Conservation (phyloP, 2,329 filamentous ascomycete species). For the Phaeosphaeriaceae sp. region DNA sequence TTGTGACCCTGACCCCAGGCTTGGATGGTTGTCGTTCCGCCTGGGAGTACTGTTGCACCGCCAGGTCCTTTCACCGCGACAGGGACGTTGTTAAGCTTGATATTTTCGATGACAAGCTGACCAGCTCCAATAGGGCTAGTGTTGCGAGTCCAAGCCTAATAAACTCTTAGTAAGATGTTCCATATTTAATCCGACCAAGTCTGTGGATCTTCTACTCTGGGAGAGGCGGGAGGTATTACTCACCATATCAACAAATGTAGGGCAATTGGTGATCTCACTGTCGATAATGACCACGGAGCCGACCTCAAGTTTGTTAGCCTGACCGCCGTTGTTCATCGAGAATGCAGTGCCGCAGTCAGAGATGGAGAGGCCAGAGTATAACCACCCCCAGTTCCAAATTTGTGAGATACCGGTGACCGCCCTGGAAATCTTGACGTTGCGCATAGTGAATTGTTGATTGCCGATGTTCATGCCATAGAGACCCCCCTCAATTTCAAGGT, state of each 20-base stretch:
- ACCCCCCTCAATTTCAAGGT: constrained; percentile 55
- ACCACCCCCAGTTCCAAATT: constrained; percentile 68
- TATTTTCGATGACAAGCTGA: constrained; percentile 63
- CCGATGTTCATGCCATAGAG: constrained; percentile 52
- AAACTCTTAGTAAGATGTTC: neutral
- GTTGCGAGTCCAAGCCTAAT: constrained; percentile 36
- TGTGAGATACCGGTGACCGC: constrained; percentile 62
- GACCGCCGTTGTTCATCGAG: constrained; percentile 52
- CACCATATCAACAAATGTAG: constrained; percentile 57
- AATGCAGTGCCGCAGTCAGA: constrained; percentile 62
- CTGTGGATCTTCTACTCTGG: neutral
- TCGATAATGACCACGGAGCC: constrained; percentile 66
- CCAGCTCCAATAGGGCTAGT: constrained; percentile 55
- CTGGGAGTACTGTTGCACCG: constrained; percentile 36
- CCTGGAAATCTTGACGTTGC: constrained; percentile 61
- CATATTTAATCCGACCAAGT: too few relatives aligned
- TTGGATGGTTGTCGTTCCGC: constrained; percentile 42
- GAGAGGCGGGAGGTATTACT: neutral
- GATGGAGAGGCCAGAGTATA: constrained; percentile 59
- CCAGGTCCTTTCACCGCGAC: constrained; percentile 38
- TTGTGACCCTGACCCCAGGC: constrained; percentile 47
- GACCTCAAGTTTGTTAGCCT: constrained; percentile 47
- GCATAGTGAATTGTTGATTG: constrained; percentile 64
- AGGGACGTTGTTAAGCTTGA: constrained; percentile 47
- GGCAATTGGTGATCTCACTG: constrained; percentile 58